Conservation (phyloP, 2,329 filamentous ascomycete genomes). For the Colletotrichum sp. region DNA sequence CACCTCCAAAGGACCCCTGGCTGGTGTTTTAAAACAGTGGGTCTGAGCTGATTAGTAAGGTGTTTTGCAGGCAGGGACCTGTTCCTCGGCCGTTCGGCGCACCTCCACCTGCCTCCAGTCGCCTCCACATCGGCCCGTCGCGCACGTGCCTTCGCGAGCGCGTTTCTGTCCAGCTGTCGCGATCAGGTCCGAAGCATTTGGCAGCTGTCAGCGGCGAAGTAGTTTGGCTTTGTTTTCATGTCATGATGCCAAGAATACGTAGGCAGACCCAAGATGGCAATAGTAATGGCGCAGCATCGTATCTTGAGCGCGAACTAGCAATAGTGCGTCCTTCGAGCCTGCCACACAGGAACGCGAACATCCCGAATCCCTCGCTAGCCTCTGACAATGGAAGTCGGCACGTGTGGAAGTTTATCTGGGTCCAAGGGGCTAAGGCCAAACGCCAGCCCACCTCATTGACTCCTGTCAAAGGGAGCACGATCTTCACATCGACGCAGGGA, state of each 20-base stretch:
- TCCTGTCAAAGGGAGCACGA: not conserved
- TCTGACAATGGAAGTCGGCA: not conserved
- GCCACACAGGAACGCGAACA: not conserved
- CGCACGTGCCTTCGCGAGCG: not conserved
- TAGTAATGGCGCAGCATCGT: not conserved
- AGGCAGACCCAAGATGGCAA: not conserved
- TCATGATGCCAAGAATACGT: not conserved
- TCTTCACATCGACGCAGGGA: not conserved
- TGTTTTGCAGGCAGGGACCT: not conserved
- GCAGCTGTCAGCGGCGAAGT: not conserved
- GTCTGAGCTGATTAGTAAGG: not conserved
- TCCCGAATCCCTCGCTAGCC: not conserved
- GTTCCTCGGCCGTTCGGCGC: not conserved
- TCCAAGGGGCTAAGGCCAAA: not conserved
- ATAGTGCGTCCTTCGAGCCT: not conserved
- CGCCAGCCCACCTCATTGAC: not conserved
- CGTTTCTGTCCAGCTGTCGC: not conserved
- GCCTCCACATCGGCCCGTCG: not conserved
- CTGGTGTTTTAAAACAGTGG: conserved; percentile 4
- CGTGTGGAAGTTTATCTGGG: not conserved
- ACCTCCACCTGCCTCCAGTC: not conserved
- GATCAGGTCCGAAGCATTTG: not conserved
- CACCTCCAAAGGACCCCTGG: not conserved
- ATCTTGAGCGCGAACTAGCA: not conserved
- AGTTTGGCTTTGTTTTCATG: not conserved